These are phyloP conservation scores for Penicillium frequentans DNA, from an alignment of 2,329 filamentous ascomycete species.

Conservation along the genomic window DNA sequence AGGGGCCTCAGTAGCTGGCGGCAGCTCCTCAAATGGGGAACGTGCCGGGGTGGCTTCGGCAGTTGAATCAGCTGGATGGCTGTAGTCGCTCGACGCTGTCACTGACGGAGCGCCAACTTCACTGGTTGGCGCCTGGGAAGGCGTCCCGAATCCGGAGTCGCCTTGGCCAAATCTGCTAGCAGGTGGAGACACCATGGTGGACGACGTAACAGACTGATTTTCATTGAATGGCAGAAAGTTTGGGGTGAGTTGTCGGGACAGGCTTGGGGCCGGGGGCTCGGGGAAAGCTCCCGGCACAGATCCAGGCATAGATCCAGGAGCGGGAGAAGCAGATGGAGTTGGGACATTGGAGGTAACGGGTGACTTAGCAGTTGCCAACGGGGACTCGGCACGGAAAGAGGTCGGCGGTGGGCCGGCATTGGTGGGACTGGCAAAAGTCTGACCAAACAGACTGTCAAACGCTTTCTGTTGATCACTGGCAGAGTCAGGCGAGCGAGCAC, in stretches of 20 bases:
- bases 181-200: constrained; percentile 74
- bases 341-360: constrained; percentile 51
- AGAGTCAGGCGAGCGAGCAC: constrained; percentile 48
- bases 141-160: constrained; percentile 46
- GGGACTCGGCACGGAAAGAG: constrained; percentile 61
- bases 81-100: constrained; percentile 24
- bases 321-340: constrained; percentile 64
- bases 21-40: constrained; percentile 37
- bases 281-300: constrained; percentile 21
- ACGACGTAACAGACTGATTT: constrained; percentile 71
- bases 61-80: constrained; percentile 12
- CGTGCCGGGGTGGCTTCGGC: constrained; percentile 17
- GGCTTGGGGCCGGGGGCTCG: constrained; percentile 62
- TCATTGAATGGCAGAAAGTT: constrained; percentile 71
- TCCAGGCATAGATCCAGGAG: constrained; percentile 40
- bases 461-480: constrained; percentile 60
- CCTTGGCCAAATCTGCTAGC: constrained; percentile 61
- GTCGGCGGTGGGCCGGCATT: constrained; percentile 53
- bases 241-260: constrained; percentile 75
- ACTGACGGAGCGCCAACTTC: constrained; percentile 34
- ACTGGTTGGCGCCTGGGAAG: constrained; percentile 39
- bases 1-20: constrained; percentile 21
- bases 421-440: constrained; percentile 56
- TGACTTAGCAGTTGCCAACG: constrained; percentile 43
- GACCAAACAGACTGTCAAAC: constrained; percentile 86